phyloP scores from a whole-genome alignment of 192 early-diverging fungal genomes.

The Neocallimastix lanati region DNA sequence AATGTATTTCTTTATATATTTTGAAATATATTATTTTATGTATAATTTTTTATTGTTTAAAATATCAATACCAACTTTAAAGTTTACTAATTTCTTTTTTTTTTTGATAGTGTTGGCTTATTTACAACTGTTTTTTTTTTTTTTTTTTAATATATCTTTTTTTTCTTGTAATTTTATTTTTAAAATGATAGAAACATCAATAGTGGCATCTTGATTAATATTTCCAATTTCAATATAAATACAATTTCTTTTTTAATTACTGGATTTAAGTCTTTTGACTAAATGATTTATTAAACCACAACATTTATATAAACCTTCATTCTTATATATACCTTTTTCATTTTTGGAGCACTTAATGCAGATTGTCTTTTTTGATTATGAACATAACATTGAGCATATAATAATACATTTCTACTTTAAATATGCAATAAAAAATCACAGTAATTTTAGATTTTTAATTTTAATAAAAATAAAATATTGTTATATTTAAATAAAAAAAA shows the following conservation, averaged over 20 bases:
- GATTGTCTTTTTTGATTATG: slow-evolving; percentile 55
- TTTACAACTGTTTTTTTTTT: background rate
- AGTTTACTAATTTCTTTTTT: too few relatives aligned
- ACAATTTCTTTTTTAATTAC: background rate
- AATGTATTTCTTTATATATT: too few relatives aligned
- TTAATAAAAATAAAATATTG: too few relatives aligned
- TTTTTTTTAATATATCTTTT: slow-evolving; percentile 4
- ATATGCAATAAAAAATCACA: too few relatives aligned
- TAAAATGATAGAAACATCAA: slow-evolving; percentile 72
- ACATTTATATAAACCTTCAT: slow-evolving; percentile 74
- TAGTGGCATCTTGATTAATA: slow-evolving; percentile 71
- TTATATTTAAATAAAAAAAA: too few relatives aligned
- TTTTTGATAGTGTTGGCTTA: too few relatives aligned
- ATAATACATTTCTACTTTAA: too few relatives aligned
- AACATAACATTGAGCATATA: too few relatives aligned
- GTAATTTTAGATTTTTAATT: too few relatives aligned
- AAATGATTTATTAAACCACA: slow-evolving; percentile 76
- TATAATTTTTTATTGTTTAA: too few relatives aligned
- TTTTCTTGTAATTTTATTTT: slow-evolving; percentile 33
- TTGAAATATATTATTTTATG: too few relatives aligned
- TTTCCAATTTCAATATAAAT: slow-evolving; percentile 53
- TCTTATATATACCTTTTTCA: slow-evolving; percentile 71
- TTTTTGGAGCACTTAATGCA: slow-evolving; percentile 68
- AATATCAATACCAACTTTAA: too few relatives aligned
- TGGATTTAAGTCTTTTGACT: slow-evolving; percentile 49